Evolutionary conservation across 2,329 filamentous ascomycete genomes (phyloP), one percentile per base, ranked within the genome.

Genomic region (Curvularia lunata): DNA sequence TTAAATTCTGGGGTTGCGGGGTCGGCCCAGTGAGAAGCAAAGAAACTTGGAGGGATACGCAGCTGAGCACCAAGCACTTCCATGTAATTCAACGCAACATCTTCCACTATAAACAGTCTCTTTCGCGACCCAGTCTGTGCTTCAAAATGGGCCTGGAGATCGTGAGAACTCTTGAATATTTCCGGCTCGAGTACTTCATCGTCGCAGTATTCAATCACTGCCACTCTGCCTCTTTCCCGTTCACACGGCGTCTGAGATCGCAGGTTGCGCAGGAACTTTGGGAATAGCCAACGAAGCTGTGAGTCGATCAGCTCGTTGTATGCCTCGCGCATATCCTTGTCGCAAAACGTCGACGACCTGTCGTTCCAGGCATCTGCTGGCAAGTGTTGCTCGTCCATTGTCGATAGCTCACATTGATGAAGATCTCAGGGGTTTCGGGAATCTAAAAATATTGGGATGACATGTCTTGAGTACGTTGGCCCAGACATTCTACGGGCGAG

Each of bases 11-110:
- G 52, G 1, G 46, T 37, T 21, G 59, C 56, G 1, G 56, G 59
- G 38, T 62, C 56, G n/a, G 58, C 56, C 37, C 45, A 62, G 13
- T 62, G 59, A 8, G 58, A 49, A 13, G 59, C 59, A 23, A 62
- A 62, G 52, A 59, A 56, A 27, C 48, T 56, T 1, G 59, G 59
- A 13, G 56, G 59, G 37, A 59, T 56, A 2, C 56, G 43, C 3
- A 62, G 38, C 19, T 50, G 34, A 0, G 59, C 55, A 12, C 59
- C 59, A 10, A 52, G 32, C 21, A 27, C 19, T 28, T 49, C 32
- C 7, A 49, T 5, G 5, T 49, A 49, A 10, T 40, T 40, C 8
- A 49, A n/a, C 4, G 18, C 32, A n/a, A 49, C 21, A 13, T 49
- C 47, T 19, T 49, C 47, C 13, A 49, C 1, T 38, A 49, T n/a